Conservation (phyloP, 805 yeast species). For the Jamesozyma hellenica region DNA sequence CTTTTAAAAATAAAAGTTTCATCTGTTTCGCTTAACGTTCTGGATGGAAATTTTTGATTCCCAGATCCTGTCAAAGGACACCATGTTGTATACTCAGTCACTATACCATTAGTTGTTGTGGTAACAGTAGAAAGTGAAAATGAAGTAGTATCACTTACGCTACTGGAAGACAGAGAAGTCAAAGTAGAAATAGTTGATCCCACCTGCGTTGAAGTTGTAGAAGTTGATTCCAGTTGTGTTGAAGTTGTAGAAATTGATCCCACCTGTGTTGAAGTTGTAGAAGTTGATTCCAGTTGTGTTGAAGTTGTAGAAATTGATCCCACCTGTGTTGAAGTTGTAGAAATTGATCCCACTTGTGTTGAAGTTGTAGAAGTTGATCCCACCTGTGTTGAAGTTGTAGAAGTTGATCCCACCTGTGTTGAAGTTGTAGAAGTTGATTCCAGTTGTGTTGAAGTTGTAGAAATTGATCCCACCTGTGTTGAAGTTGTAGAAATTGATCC, state of each 20-base stretch:
- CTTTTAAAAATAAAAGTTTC: background rate
- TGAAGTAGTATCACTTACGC: background rate
- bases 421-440: too few species aligned
- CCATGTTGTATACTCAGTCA: conserved; percentile 35
- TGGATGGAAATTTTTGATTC: background rate
- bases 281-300: background rate
- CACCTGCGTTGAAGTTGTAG: background rate
- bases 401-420: too few species aligned
- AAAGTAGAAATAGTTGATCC: background rate
- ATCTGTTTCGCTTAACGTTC: background rate
- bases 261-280: background rate
- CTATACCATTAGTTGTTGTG: conserved; percentile 21
- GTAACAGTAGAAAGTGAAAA: conserved; percentile 18
- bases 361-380: background rate
- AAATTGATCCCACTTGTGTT: too few species aligned
- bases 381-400: too few species aligned
- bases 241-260: background rate
- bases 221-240: background rate
- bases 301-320: too few species aligned
- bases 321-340: background rate
- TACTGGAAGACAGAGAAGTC: background rate
- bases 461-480: too few species aligned
- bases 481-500: too few species aligned
- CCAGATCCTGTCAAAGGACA: conserved; percentile 26
- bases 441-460: too few species aligned